Evolutionary conservation across 805 yeast genomes (phyloP), one percentile per base, ranked within the genome.

Genomic region (Lachancea nothofagi): DNA sequence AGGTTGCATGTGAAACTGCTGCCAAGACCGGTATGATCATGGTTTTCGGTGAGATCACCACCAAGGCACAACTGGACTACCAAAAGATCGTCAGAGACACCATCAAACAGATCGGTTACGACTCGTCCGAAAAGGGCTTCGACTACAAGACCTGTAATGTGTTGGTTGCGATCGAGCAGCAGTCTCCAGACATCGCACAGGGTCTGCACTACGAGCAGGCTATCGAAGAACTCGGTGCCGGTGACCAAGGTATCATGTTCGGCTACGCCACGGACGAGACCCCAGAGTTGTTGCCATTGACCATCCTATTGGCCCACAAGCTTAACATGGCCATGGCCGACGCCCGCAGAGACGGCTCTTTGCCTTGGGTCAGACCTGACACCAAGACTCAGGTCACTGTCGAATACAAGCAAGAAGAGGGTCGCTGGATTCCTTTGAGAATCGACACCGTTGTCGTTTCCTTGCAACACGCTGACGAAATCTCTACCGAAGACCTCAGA

Each of bases 161-260:
- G 43, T 76, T 93, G 51, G 97, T 93, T 49, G 98, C 98, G 67
- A 88, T 93, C 68, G 98, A 93, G 77, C 97, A 93, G 75, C 98
- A 93, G 75, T 88, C 97, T 39, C 93, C 95, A 57, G 98, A 93
- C 73, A 93, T 93, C 61, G 98, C 98, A 47, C 97, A 90, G 74
- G 98, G 98, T 79, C 80, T 93, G 64, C 97, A 93, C 72, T 84
- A 84, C 72, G 97, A 93, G 66, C 62, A 78, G 82, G 72, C 95
- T 84, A 74, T 93, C 51, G 98, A 93, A 77, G 94, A 93, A 45
- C 80, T 93, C 62, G 98, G 98, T 70, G 98, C 98, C 52, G 98
- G 98, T 81, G 98, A 93, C 75, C 98, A 93, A 74, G 98, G 98
- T 83, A 93, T 93, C 68, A 93, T 93, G 98, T 93, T 93, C 66